Base-by-base conservation (phyloP, 805 yeast genomes). In the Trichomonascus vanleenenianus region DNA sequence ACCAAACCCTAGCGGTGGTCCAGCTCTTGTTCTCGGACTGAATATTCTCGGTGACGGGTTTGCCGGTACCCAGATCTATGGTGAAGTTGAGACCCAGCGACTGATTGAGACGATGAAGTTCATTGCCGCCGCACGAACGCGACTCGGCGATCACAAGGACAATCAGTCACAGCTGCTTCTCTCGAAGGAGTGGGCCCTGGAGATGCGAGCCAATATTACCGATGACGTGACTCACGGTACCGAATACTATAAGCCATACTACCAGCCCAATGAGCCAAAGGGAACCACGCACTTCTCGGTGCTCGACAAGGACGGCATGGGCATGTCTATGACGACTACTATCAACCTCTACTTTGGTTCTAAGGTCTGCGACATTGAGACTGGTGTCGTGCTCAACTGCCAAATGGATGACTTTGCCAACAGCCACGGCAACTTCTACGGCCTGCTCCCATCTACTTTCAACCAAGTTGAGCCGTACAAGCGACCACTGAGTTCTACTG, bases 381-480 rank as follows among this genome's bases (percentile, higher is more conserved):
- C 97, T 0, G 97, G 97, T 2, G 68, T 91, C 7, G 73, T 91
- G 8, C 65, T 91, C 57, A 91, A 91, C 65, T 79, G 86, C 55
- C 87, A 91, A 62, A 89, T 91, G 96, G 97, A 91, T 63, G 97
- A 91, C 60, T 91, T 91, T 58, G 82, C 95, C 7, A 88, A 93
- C 1, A 69, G 74, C 10, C 66, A 72, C 6, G 69, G 75, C 14
- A 91, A 91, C 62, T 82, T 87, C 12, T 91, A 88, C 64, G 83
- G 81, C 19, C 73, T 91, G 41, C 75, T 78, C 6, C 95, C 98
- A 0, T 85, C 96, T 0, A 67, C 77, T 15, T 84, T 74, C 68
- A 91, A 91, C 62, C 84, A 76, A 57, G 76, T 88, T 22, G 72
- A 69, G 39, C 94, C 96, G 0, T 73, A 65, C 48, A 84, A 82